Base-by-base conservation (phyloP, 257 asterid genomes). In the Apocynum venetum region DNA sequence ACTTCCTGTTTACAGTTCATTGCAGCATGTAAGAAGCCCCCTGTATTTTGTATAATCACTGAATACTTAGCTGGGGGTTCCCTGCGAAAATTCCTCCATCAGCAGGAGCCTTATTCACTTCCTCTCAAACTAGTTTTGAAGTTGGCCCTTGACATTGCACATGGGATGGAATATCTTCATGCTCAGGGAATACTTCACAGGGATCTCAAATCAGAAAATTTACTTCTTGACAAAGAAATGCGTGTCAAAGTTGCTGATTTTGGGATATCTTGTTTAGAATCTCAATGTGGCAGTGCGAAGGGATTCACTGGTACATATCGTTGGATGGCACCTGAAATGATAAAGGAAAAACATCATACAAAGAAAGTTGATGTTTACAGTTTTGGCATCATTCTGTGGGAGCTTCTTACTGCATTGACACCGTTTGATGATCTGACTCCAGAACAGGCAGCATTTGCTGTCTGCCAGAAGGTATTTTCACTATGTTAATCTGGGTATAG, bases 301-400 rank as follows among this genome's bases (percentile, higher is more conserved):
- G 98, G 99, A 52, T 95, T 95, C 85, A 91, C 99, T 0, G 99
- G 98, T 35, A 95, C 99, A 2, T 95, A 95, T 64, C 96, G 98
- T 36, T 95, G 99, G 99, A 95, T 95, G 99, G 99, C 99, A 36
- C 99, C 99, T 1, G 98, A 95, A 77, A 93, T 95, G 99, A 95
- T 95, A 6, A 87, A 86, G 89, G 98, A 95, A 78, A 95, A 93
- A 75, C 89, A 84, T 65, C 99, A 95, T 74, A 95, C 99, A 0
- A 95, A 89, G 88, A 95, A 95, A 82, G 99, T 95, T 6, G 99
- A 95, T 72, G 93, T 95, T 69, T 95, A 95, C 77, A 93, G 99
- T 78, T 95, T 90, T 14, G 98, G 96, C 71, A 90, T 95, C 38
- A 97, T 91, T 44, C 38, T 93, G 78, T 95, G 99, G 99, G 99